Conservation (phyloP, 2,329 filamentous ascomycete species). For the Chaetomiaceae sp. region DNA sequence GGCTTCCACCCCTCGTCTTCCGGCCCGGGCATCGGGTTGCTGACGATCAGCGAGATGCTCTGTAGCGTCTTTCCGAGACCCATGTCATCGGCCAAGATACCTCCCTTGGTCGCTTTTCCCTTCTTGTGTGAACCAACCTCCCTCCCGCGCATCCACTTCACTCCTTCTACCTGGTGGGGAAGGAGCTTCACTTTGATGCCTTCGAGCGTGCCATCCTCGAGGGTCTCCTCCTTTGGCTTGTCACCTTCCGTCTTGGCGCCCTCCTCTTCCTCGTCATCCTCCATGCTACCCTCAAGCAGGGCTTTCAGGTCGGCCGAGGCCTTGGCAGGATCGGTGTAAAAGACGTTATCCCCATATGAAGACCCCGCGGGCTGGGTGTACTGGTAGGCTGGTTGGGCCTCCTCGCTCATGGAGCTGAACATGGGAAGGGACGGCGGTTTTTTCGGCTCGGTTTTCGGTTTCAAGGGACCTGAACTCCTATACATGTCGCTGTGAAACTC, state of each 20-base stretch:
- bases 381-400: slow-evolving; percentile 25
- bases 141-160: slow-evolving; percentile 91
- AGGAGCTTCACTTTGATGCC: slow-evolving; percentile 84
- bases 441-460: slow-evolving; percentile 44
- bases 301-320: slow-evolving; percentile 75
- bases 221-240: slow-evolving; percentile 33
- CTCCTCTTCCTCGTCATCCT: slow-evolving; percentile 61
- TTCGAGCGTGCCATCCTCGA: slow-evolving; percentile 56
- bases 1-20: slow-evolving; percentile 60
- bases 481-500: slow-evolving; percentile 53
- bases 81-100: slow-evolving; percentile 96
- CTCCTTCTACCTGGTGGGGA: slow-evolving; percentile 89
- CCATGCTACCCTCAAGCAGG: slow-evolving; percentile 74
- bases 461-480: slow-evolving; percentile 44
- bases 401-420: slow-evolving; percentile 43
- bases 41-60: slow-evolving; percentile 81
- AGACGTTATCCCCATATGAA: slow-evolving; percentile 40
- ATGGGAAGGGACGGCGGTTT: slow-evolving; percentile 44
- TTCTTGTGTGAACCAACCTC: slow-evolving; percentile 83
- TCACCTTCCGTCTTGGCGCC: slow-evolving; percentile 53
- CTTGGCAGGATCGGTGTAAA: slow-evolving; percentile 67
- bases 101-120: slow-evolving; percentile 78
- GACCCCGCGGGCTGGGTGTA: slow-evolving; percentile 32
- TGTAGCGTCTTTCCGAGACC: slow-evolving; percentile 95
- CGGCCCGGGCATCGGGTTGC: slow-evolving; percentile 66